A percentile compares a stretch with the other conserved stretches of the same genome.
Evolutionary conservation across 768 basidiomycete genomes (phyloP).

Genomic region (Postia placenta): DNA sequence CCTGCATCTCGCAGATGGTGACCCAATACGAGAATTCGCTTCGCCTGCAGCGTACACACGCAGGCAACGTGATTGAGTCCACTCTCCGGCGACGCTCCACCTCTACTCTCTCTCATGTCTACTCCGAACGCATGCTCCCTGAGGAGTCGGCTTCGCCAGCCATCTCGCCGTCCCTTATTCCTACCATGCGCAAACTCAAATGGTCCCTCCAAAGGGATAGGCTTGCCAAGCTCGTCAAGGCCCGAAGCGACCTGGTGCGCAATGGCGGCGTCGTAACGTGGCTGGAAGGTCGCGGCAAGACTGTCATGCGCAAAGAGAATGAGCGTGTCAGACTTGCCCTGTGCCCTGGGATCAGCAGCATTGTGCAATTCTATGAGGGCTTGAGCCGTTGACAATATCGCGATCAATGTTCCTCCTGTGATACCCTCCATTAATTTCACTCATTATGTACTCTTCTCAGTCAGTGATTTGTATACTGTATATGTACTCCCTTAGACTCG

Average conservation of each 20-base stretch:
- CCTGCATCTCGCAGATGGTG: conserved; percentile 42
- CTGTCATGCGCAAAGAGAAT: conserved; percentile 44
- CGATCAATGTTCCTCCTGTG: no score
- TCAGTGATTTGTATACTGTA: no score
- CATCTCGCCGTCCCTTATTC: conserved; percentile 56
- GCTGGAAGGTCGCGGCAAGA: conserved; percentile 47
- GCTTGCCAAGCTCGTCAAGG: conserved; percentile 51
- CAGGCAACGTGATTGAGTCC: conserved; percentile 43
- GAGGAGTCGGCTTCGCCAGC: conserved; percentile 54
- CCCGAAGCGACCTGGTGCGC: conserved; percentile 29
- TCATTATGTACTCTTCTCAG: no score
- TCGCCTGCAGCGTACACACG: conserved; percentile 47
- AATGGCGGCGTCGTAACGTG: conserved; percentile 41
- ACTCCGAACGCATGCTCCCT: conserved; percentile 49
- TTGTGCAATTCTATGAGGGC: conserved; percentile 56
- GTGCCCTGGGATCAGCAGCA: conserved; percentile 57
- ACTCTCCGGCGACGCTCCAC: conserved; percentile 47
- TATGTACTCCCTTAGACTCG: no score
- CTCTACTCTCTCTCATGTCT: conserved; percentile 35
- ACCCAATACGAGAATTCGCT: conserved; percentile 58
- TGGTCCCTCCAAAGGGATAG: conserved; percentile 64
- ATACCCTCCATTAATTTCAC: no score
- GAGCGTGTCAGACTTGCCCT: conserved; percentile 65
- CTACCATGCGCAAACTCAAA: conserved; percentile 60
- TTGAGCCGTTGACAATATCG: no score